Evolutionary conservation across 257 asterid species (phyloP).

Genomic region (Nyctanthes arbortristis): DNA sequence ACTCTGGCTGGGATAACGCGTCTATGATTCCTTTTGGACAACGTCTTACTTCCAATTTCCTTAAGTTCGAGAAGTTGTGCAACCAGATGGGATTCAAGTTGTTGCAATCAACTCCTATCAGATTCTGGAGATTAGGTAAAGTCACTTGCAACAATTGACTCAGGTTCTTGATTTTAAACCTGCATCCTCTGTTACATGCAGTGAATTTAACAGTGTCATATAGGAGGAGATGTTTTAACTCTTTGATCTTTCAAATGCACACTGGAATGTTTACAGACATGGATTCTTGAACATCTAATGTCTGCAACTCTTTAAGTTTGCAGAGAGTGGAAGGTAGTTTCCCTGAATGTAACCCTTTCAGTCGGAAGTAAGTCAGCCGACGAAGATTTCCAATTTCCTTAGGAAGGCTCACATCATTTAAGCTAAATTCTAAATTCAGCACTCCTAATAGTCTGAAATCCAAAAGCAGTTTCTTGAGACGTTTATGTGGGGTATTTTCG

Average conservation of each 20-base stretch:
- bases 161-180: too few species aligned
- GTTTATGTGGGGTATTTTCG: not conserved
- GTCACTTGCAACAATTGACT: not conserved
- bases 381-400: constrained; percentile 14
- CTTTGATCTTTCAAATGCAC: constrained; percentile 13
- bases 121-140: constrained; percentile 19
- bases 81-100: not conserved
- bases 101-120: not conserved
- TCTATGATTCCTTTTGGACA: not conserved
- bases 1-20: not conserved
- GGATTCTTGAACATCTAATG: constrained; percentile 8
- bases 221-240: constrained; percentile 11
- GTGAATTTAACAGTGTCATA: not conserved
- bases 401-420: not conserved
- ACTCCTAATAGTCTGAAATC: constrained; percentile 10
- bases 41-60: constrained; percentile 11
- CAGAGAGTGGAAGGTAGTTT: not conserved
- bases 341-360: not conserved
- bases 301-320: constrained; percentile 13
- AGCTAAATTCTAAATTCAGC: not conserved
- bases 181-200: not conserved
- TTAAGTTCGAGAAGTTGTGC: constrained; percentile 1
- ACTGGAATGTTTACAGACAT: not conserved
- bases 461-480: not conserved
- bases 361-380: constrained; percentile 8